A percentile compares a stretch with the other conserved stretches of the same genome.
These are phyloP conservation scores for Hanseniaspora thailandica DNA, from an alignment of 805 yeast genomes.

Conservation along the genomic window DNA sequence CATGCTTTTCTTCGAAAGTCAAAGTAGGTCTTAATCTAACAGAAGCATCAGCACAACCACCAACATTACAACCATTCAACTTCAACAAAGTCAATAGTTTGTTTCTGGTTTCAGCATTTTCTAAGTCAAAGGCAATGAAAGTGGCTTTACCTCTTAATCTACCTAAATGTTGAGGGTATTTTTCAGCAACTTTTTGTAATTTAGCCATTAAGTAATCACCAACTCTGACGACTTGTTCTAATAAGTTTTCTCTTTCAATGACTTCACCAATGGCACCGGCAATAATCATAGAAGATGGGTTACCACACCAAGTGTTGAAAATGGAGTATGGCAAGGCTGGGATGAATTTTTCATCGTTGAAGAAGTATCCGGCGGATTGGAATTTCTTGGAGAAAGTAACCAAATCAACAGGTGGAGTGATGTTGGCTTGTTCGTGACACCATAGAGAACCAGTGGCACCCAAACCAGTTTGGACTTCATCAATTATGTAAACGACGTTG, in stretches of 20 bases:
- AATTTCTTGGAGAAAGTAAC: slow-evolving; percentile 63
- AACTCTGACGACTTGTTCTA: slow-evolving; percentile 37
- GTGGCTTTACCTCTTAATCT: slow-evolving; percentile 59
- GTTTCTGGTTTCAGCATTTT: slow-evolving; percentile 35
- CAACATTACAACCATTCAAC: slow-evolving; percentile 48
- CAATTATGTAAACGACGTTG: slow-evolving; percentile 50
- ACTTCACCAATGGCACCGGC: slow-evolving; percentile 52
- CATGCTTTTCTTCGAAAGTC: slow-evolving; percentile 50
- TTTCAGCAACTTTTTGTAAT: slow-evolving; percentile 30
- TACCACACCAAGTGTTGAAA: slow-evolving; percentile 73
- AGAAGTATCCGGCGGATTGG: slow-evolving; percentile 64
- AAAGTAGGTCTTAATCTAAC: slow-evolving; percentile 57
- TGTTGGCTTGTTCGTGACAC: slow-evolving; percentile 61
- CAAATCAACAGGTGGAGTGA: slow-evolving; percentile 52
- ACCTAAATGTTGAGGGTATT: slow-evolving; percentile 31
- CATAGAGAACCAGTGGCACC: slow-evolving; percentile 64
- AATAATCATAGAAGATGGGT: slow-evolving; percentile 54
- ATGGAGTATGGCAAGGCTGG: slow-evolving; percentile 56
- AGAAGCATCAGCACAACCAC: slow-evolving; percentile 52
- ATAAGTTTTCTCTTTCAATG: slow-evolving; percentile 38
- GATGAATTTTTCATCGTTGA: slow-evolving; percentile 45
- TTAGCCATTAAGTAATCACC: slow-evolving; percentile 44
- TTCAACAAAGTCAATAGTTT: slow-evolving; percentile 37
- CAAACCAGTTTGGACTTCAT: slow-evolving; percentile 66
- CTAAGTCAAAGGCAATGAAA: slow-evolving; percentile 54